These are phyloP conservation scores for Russula sp. DNA, from an alignment of 768 basidiomycete species.

Conservation along the genomic window DNA sequence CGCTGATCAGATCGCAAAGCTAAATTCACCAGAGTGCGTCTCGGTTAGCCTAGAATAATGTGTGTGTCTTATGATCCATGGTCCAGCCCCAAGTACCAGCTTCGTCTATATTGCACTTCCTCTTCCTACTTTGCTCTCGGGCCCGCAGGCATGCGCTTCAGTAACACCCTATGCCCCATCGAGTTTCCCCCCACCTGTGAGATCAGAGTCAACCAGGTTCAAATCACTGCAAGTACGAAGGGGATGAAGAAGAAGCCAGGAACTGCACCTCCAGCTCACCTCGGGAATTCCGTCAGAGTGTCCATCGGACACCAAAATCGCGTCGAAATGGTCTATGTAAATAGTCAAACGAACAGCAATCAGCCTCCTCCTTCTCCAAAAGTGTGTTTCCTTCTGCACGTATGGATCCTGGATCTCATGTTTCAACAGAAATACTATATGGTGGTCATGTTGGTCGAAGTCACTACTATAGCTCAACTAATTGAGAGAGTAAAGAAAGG, in stretches of 20 bases:
- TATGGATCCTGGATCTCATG: not conserved
- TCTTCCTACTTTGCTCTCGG: slow-evolving; percentile 63
- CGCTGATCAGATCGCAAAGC: slow-evolving; percentile 58
- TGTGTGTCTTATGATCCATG: slow-evolving; percentile 3
- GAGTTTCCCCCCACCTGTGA: slow-evolving; percentile 93
- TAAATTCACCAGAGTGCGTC: slow-evolving; percentile 45
- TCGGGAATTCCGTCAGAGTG: slow-evolving; percentile 44
- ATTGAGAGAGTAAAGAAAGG: slow-evolving; percentile 67
- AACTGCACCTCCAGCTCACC: slow-evolving; percentile 86
- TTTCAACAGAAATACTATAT: slow-evolving; percentile 80
- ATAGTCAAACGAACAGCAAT: slow-evolving; percentile 48
- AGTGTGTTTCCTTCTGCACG: slow-evolving; percentile 41
- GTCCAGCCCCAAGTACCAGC: slow-evolving; percentile 65
- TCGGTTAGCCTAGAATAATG: not conserved
- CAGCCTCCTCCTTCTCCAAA: slow-evolving; percentile 69
- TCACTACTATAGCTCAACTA: slow-evolving; percentile 63
- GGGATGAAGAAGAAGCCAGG: slow-evolving; percentile 95
- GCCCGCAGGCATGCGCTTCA: slow-evolving; percentile 50
- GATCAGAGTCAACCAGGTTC: slow-evolving; percentile 75
- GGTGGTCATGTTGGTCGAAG: slow-evolving; percentile 79
- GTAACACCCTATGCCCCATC: slow-evolving; percentile 60
- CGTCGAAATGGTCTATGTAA: slow-evolving; percentile 87
- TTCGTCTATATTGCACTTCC: slow-evolving; percentile 87
- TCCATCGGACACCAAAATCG: slow-evolving; percentile 55
- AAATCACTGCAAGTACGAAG: slow-evolving; percentile 73